Evolutionary conservation across 768 basidiomycete genomes (phyloP).

Genomic region (Boletus speciosus): DNA sequence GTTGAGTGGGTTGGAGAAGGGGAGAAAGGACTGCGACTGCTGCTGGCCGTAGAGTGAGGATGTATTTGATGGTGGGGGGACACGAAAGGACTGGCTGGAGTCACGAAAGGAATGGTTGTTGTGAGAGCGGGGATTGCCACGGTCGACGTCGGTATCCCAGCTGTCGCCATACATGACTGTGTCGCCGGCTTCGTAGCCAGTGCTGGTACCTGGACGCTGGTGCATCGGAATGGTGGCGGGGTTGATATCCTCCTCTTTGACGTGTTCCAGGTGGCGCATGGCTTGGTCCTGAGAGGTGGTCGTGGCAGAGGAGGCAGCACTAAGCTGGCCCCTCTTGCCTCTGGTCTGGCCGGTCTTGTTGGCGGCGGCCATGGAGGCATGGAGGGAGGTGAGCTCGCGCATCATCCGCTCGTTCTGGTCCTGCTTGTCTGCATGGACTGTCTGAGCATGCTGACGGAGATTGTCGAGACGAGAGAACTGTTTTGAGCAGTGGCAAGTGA

Average conservation of each 20-base stretch:
- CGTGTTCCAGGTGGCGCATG: conserved; percentile 24
- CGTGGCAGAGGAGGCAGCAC: background rate
- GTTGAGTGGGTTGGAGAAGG: conserved; percentile 48
- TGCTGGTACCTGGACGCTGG: conserved; percentile 68
- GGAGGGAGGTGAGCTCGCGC: conserved; percentile 80
- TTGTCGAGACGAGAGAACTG: conserved; percentile 97
- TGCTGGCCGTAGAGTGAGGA: conserved; percentile 38
- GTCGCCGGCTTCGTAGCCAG: conserved; percentile 62
- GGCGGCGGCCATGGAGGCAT: conserved; percentile 71
- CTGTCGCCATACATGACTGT: conserved; percentile 29
- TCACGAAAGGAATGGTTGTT: conserved; percentile 72
- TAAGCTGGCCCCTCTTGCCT: conserved; percentile 36
- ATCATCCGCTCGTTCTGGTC: conserved; percentile 89
- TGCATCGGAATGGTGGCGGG: conserved; percentile 31
- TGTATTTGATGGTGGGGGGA: conserved; percentile 43
- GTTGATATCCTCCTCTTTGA: conserved; percentile 44
- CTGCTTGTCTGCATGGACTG: conserved; percentile 93
- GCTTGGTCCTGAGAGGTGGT: conserved; percentile 14
- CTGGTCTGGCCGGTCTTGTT: conserved; percentile 38
- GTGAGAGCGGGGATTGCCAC: conserved; percentile 35
- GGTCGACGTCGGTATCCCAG: conserved; percentile 39
- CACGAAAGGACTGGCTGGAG: conserved; percentile 81
- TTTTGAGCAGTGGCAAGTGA: conserved; percentile 93
- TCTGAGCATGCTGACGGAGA: conserved; percentile 94
- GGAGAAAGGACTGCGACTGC: conserved; percentile 69